Evolutionary conservation across 2,329 filamentous ascomycete genomes (phyloP).

Genomic region (Clonostachys rhizophaga): DNA sequence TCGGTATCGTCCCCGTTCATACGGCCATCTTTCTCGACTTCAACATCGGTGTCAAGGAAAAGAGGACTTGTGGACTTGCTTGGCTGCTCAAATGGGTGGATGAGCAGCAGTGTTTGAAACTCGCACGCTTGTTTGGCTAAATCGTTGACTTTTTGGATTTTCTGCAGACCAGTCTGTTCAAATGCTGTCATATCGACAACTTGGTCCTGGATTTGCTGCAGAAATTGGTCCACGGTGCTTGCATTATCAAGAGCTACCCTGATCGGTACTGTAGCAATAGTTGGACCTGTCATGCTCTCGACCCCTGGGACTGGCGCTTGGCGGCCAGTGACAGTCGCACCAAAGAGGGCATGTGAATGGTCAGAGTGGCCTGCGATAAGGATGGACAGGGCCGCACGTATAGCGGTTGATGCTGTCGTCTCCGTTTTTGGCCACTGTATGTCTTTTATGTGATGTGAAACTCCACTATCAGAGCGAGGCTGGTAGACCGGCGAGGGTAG

Average conservation of each 20-base stretch:
- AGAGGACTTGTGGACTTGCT: background rate
- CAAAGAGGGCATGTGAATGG: slow-evolving; percentile 16
- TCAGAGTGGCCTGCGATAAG: background rate
- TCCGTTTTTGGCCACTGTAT: no score
- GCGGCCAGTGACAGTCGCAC: slow-evolving; percentile 12
- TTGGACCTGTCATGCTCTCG: slow-evolving; percentile 13
- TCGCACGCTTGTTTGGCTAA: slow-evolving; percentile 7
- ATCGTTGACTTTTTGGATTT: slow-evolving; percentile 9
- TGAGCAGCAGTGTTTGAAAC: slow-evolving; percentile 6
- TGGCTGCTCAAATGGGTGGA: slow-evolving; percentile 3
- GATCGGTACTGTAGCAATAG: slow-evolving; percentile 15
- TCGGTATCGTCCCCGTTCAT: background rate
- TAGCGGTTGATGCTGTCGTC: slow-evolving; percentile 7
- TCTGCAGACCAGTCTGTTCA: slow-evolving; percentile 8
- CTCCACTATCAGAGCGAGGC: background rate
- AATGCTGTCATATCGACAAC: slow-evolving; percentile 5
- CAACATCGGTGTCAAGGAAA: slow-evolving; percentile 8
- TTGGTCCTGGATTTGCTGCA: slow-evolving; percentile 22
- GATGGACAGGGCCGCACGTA: slow-evolving; percentile 9
- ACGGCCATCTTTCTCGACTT: slow-evolving; percentile 1
- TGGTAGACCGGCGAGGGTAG: background rate
- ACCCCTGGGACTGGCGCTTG: slow-evolving; percentile 12
- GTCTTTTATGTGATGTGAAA: no score
- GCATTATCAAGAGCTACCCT: slow-evolving; percentile 15
- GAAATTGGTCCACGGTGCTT: slow-evolving; percentile 25